Evolutionary conservation across 768 basidiomycete genomes (phyloP), one percentile per base, ranked within the genome.

Genomic region (Macrolepiota fuliginosa): DNA sequence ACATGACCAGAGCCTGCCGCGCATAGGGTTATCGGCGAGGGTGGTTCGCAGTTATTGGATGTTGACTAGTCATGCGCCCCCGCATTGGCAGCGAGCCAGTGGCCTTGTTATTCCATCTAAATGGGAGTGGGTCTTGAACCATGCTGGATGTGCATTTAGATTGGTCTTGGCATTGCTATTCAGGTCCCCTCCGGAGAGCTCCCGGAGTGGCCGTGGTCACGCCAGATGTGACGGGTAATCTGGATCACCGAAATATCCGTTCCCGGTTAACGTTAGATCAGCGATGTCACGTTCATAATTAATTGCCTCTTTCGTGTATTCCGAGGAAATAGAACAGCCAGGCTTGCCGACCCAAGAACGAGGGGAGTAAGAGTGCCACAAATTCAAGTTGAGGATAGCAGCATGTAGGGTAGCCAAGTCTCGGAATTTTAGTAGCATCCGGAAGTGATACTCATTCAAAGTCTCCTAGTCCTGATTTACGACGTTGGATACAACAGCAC

Each of bases 301-400:
- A 55, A 42, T 45, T 42, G 11, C 37, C 4, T 39, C 37, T 11
- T 12, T 10, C 52, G n/a, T 22, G 22, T 50, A 12, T 54, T 46
- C 58, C 59, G 59, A 61, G 52, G 59, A n/a, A 52, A 58, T 58
- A 58, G 56, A 46, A 57, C 32, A 47, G 22, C 56, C 35, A 50
- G 56, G 25, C 36, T 50, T 4, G 32, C 37, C 56, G 11, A 11
- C 37, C 37, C 54, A 7, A 32, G 36, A 50, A 37, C 22, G 45
- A 56, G 27, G 56, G 19, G 45, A 37, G 32, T 22, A 49, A 39
- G 29, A 25, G 22, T 11, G 32, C 15, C 17, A 12, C 45, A 11
- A 37, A 22, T 36, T 53, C 15, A 11, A 32, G 10, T 17, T 27
- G 29, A 37, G 40, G 40, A 27, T 56, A 56, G 22, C 4, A 25